These are phyloP conservation scores for Globisporangium paroecandrum DNA, from an alignment of 352 stramenopile genomes.

Conservation along the genomic window DNA sequence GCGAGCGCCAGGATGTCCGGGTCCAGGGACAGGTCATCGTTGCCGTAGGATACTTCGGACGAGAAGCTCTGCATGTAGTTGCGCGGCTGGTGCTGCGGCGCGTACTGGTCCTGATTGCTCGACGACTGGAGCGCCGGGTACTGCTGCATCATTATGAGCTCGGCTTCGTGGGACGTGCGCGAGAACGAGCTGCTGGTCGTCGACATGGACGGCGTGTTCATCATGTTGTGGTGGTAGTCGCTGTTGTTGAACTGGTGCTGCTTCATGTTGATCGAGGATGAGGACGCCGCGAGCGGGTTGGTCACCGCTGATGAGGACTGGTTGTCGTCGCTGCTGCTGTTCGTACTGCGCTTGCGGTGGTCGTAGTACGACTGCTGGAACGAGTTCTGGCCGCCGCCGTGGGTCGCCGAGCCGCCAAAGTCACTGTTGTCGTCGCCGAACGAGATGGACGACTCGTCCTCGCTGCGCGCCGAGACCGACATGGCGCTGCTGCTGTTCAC, in stretches of 20 bases:
- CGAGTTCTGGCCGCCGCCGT: conserved; percentile 14
- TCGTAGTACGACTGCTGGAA: conserved; percentile 24
- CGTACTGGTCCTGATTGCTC: conserved; percentile 26
- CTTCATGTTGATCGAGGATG: not conserved
- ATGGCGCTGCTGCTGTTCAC: conserved; percentile 11
- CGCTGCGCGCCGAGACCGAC: conserved; percentile 14
- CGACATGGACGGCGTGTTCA: conserved; percentile 45
- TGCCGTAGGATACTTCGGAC: conserved; percentile 35
- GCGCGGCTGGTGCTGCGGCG: conserved; percentile 13
- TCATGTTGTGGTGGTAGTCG: conserved; percentile 18
- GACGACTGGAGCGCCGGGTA: conserved; percentile 19
- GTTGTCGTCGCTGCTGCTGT: conserved; percentile 10
- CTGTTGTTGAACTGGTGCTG: conserved; percentile 18
- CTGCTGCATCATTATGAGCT: not conserved
- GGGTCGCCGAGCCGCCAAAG: conserved; percentile 17
- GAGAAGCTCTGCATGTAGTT: conserved; percentile 31
- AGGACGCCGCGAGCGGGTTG: not conserved
- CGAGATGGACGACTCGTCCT: conserved; percentile 21
- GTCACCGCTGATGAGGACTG: not conserved
- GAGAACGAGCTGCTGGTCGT: conserved; percentile 58
- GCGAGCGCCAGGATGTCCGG: conserved; percentile 53
- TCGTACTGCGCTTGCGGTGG: conserved; percentile 20
- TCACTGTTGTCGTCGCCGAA: conserved; percentile 19
- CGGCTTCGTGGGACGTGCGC: conserved; percentile 28
- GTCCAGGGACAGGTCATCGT: conserved; percentile 45